Evolutionary conservation across 345 rosid species (phyloP).

Genomic region (Sisymbrium altissimum): DNA sequence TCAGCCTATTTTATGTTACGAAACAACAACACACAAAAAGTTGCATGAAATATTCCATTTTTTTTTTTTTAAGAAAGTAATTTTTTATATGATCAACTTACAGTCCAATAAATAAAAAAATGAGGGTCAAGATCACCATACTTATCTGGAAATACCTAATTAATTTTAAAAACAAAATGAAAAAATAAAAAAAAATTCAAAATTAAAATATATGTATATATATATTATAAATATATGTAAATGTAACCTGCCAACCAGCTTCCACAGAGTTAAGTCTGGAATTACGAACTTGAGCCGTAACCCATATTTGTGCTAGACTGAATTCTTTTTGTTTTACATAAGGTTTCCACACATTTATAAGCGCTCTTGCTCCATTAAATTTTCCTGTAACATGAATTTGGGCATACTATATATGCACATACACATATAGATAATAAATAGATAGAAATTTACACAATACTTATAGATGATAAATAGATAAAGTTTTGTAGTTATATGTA

Average conservation of each 20-base stretch:
- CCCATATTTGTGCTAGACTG: not conserved
- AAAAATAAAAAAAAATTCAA: too few species aligned
- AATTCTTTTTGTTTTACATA: not conserved
- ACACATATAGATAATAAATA: not conserved
- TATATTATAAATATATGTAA: not conserved
- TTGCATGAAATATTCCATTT: not conserved
- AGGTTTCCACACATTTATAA: constrained; percentile 1
- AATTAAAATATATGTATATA: too few species aligned
- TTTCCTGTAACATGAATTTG: not conserved
- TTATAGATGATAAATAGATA: too few species aligned
- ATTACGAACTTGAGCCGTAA: not conserved
- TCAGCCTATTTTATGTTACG: not conserved
- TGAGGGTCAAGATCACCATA: not conserved
- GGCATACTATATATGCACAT: not conserved
- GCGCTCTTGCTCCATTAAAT: not conserved
- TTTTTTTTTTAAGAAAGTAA: not conserved
- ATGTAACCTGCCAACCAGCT: constrained; percentile 4
- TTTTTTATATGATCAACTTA: not conserved
- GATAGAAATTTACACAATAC: too few species aligned
- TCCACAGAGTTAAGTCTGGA: not conserved
- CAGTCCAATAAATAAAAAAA: not conserved
- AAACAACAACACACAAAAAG: not conserved
- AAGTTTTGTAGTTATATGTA: too few species aligned
- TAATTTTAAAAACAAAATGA: not conserved
- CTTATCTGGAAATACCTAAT: not conserved